Evolutionary conservation across 495 filamentous ascomycete species (phyloP).

Genomic region (Bathelium albidoporum): DNA sequence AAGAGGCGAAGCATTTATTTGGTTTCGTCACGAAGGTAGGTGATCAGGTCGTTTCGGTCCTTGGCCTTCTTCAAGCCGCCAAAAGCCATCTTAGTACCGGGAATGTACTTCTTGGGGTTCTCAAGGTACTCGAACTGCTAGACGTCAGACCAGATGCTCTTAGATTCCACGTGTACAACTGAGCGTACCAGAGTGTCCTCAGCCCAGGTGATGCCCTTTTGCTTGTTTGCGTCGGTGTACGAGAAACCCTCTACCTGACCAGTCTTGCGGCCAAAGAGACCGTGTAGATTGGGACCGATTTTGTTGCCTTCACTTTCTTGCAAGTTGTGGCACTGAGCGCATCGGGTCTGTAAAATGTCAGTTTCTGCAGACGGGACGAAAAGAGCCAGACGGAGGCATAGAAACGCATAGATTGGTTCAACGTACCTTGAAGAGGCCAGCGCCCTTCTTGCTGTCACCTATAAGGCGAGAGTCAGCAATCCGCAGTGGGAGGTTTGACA

Average conservation of each 20-base stretch:
- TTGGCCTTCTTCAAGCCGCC: slow-evolving; percentile 99
- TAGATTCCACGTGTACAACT: not conserved
- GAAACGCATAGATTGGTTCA: not conserved
- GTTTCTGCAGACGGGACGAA: not conserved
- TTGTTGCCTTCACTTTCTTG: slow-evolving; percentile 85
- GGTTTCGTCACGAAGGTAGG: slow-evolving; percentile 38
- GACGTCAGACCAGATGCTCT: not conserved
- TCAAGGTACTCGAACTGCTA: slow-evolving; percentile 73
- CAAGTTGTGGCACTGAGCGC: slow-evolving; percentile 96
- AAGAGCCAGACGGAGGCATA: not conserved
- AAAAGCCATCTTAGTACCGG: slow-evolving; percentile 99
- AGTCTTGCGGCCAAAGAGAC: slow-evolving; percentile 93
- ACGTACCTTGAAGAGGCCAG: slow-evolving; percentile 86
- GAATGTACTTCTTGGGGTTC: slow-evolving; percentile 95
- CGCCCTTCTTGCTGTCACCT: slow-evolving; percentile 96
- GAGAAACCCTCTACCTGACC: slow-evolving; percentile 84
- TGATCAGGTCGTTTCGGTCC: slow-evolving; percentile 98
- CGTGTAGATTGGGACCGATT: slow-evolving; percentile 92
- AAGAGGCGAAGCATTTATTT: slow-evolving; percentile 21
- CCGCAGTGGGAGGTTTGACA: not conserved
- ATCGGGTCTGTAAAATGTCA: slow-evolving; percentile 58
- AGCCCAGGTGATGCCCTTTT: slow-evolving; percentile 82
- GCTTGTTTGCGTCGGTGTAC: slow-evolving; percentile 99
- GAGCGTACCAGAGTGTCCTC: slow-evolving; percentile 71
- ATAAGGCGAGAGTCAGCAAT: slow-evolving; percentile 29